Evolutionary conservation across 768 basidiomycete genomes (phyloP), one percentile per base, ranked within the genome.

Genomic region (Mycena alexandri): DNA sequence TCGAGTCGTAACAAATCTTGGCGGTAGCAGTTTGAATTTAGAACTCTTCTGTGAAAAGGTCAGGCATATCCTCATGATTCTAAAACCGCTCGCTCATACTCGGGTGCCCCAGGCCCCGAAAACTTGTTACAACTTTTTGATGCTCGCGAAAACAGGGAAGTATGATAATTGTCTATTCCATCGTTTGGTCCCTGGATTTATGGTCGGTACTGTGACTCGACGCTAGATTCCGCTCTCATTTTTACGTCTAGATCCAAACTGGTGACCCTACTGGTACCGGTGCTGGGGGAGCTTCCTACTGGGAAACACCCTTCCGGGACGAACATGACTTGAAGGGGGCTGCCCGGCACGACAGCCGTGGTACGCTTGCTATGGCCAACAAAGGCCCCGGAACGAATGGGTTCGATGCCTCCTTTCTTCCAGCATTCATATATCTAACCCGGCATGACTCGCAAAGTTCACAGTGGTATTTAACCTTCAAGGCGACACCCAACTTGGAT

Each of bases 211-310:
- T 54, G 8, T n/a, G 33, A 25, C 34, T 63, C n/a, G 36, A 67
- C 59, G 51, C 66, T 12, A 3, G 16, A 14, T 25, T 25, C 22
- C 38, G 43, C n/a, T 22, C 25, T 41, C 10, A 70, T 61, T n/a
- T 61, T n/a, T 38, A 12, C 16, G 50, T 21, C 2, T 66, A 96
- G 95, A 89, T 96, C n/a, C 97, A 99, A 87, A 96, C 96, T 2
- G 98, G 98, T 36, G 98, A 99, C 76, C 98, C 98, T 8, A 94
- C 94, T 0, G 97, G 98, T 2, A 99, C 96, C 2, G 98, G 98
- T 1, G 83, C 93, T 34, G 98, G 98, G 11, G 98, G 98, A 7
- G 86, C 94, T 72, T 95, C 94, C 8, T 89, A 89, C 76, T 99
- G 98, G 98, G 96, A 94, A 1, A 95, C 92, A 17, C 93, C 95